Evolutionary conservation across 257 asterid genomes (phyloP), one percentile per base, ranked within the genome.

Genomic region (Fraxinus anomala): DNA sequence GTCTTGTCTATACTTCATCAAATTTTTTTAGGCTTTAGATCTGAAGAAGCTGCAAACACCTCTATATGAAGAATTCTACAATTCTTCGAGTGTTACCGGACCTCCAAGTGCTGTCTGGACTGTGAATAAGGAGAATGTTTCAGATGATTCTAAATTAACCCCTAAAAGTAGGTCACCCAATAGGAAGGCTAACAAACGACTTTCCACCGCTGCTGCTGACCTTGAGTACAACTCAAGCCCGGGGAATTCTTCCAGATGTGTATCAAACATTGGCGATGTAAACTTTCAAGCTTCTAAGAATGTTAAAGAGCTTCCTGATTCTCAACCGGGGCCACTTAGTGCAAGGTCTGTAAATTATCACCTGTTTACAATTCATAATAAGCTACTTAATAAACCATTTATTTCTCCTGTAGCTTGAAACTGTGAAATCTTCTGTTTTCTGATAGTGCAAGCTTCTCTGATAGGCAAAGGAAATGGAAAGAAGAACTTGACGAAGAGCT

Each of bases 401-500:
- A 30, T 78, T 70, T 74, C 69, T 68, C 80, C 28, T 51, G 80
- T 78, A 80, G 86, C 81, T 68, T 63, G 9, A 54, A 1, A 54
- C 2, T 54, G 12, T 54, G 26, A 54, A n/a, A 47, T 9, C 13
- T 59, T 63, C 14, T 63, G 12, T 24, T 24, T 63, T n/a, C 3
- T 24, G 17, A 11, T 24, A 24, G 68, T 1, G 5, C 86, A 80
- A 91, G 88, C 85, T 90, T 89, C 82, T 73, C 88, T 16, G 97
- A 92, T 88, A 93, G 88, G 85, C 93, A 93, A 73, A 88, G 88
- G 84, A 91, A 87, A 85, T 96, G 99, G 99, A 92, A 96, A 86
- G 97, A 91, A 89, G 99, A 96, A 86, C 99, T 96, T 79, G 97
- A 84, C 68, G 95, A 93, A 83, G 99, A 96, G 86, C 92, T 96